Evolutionary conservation across 2,329 filamentous ascomycete genomes (phyloP), one percentile per base, ranked within the genome.

Genomic region (Teratosphaeria nubilosa): DNA sequence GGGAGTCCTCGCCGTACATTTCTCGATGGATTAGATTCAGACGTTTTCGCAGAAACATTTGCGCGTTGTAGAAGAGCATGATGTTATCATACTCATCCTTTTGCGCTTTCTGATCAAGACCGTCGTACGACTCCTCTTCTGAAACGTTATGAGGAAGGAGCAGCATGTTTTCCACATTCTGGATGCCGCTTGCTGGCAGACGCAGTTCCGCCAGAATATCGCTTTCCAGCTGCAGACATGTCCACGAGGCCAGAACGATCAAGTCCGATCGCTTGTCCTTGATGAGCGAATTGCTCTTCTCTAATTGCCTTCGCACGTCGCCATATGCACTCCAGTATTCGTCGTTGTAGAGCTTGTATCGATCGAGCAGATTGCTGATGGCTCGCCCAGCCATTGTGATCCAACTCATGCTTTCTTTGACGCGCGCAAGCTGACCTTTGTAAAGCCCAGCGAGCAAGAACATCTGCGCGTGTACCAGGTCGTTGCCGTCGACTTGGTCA

Each of bases 151-250:
- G 84, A 1, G 87, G 87, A 67, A 85, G 84, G 9, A 86, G 83
- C 74, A 91, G 85, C 54, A 82, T 78, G 22, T 75, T 74, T 67
- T 86, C 82, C 6, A 80, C 75, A 32, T 76, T 75, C 10, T 80
- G 80, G 31, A 86, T 83, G 1, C 81, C 81, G 67, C 82, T 86
- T 1, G 80, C 77, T 4, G 82, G 82, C 14, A 86, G 75, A 59
- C 68, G 71, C 59, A 97, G 79, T 73, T 99, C 94, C 2, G 94
- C 94, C 53, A 96, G 81, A 52, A 97, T 90, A 71, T 97, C 92
- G 72, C 91, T 96, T 73, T 97, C 92, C 11, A 97, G 79, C 69
- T 97, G 92, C 62, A 96, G 77, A 70, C 90, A 95, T 7, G 91
- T 94, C 92, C 92, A 97, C 67, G 91, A 96, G 0, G 90, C 87